A percentile compares a stretch with the other conserved stretches of the same genome.
Conservation (phyloP, 2,329 filamentous ascomycete species). For the Pyrenochaeta sp. region DNA sequence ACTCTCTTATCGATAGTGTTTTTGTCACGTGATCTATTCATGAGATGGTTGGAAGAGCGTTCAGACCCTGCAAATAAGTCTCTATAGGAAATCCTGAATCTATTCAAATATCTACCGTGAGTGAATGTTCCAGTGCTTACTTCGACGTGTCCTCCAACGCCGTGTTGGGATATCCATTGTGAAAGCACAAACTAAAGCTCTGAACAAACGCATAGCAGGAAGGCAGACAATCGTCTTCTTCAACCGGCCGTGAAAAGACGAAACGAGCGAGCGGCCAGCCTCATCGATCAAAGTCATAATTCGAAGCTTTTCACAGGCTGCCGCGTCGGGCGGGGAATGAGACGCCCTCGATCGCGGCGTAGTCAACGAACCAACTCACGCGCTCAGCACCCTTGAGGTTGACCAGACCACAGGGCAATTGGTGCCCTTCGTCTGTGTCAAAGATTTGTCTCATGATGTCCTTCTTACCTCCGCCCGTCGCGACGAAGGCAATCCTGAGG, state of each 20-base stretch:
- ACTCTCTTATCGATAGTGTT: slow-evolving; percentile 15
- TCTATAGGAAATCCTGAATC: too few species aligned
- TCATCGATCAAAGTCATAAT: neutral
- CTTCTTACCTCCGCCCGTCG: slow-evolving; percentile 88
- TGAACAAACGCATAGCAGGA: slow-evolving; percentile 11
- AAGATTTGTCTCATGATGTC: slow-evolving; percentile 93
- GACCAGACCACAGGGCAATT: slow-evolving; percentile 84
- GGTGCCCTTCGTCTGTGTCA: slow-evolving; percentile 73
- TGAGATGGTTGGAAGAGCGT: too few species aligned
- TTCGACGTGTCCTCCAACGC: slow-evolving; percentile 24
- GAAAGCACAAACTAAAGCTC: slow-evolving; percentile 33
- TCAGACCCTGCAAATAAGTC: too few species aligned
- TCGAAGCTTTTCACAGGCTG: slow-evolving; percentile 67
- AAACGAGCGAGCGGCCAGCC: neutral
- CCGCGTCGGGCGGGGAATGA: slow-evolving; percentile 76
- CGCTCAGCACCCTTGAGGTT: slow-evolving; percentile 85
- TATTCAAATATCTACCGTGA: slow-evolving; percentile 32
- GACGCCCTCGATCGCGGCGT: slow-evolving; percentile 84
- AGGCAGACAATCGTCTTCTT: slow-evolving; percentile 12
- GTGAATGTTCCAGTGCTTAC: slow-evolving; percentile 31
- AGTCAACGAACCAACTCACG: slow-evolving; percentile 95
- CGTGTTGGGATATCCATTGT: slow-evolving; percentile 28
- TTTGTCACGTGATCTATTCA: slow-evolving; percentile 20
- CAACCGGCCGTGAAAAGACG: neutral
- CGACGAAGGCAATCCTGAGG: slow-evolving; percentile 87